Base-by-base conservation (phyloP, 495 filamentous ascomycete species). In the Penicillium longicatenatum region DNA sequence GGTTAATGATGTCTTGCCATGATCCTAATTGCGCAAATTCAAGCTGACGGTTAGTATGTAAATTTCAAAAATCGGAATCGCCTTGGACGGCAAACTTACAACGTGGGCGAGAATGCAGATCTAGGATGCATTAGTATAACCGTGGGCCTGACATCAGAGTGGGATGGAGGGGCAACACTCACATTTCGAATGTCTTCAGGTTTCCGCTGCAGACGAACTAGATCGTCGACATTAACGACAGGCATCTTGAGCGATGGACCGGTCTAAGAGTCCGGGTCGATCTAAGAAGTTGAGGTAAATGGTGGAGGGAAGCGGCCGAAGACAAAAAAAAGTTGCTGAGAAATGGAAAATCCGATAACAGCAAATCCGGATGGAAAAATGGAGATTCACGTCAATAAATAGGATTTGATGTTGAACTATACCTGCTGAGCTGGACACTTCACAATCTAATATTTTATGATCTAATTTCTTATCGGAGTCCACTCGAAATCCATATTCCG, bases 91-190 rank as follows among this genome's bases (percentile, higher is more conserved):
- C 22, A 29, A 42, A 84, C 89, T 75, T 86, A 92, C 89, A 65
- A 98, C 94, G 70, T 98, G 94, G 30, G 94, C 94, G 52, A 98
- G 79, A 65, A 98, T 97, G 74, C 94, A 98, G 58, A 98, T 97
- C 93, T 98, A 60, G 47, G 54, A 63, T 30, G 55, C 50, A 63
- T 73, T 73, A 74, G 71, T 61, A 61, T 54, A 59, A 45, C 53
- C 53, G 52, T 48, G 55, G 44, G 31, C 52, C 37, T 59, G 62
- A 68, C 53, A 68, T 70, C 64, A 62, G 43, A 62, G 65, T 70
- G 61, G 66, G 70, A 71, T 73, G 65, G 72, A 70, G 65, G 65
- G 69, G 64, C 53, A 69, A 51, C 37, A 71, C 79, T 70, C 81
- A 93, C 92, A 83, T 97, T 97, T 78, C 92, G 82, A 71, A 97